phyloP scores from a whole-genome alignment of 768 basidiomycete species.

The Suillus paluster region DNA sequence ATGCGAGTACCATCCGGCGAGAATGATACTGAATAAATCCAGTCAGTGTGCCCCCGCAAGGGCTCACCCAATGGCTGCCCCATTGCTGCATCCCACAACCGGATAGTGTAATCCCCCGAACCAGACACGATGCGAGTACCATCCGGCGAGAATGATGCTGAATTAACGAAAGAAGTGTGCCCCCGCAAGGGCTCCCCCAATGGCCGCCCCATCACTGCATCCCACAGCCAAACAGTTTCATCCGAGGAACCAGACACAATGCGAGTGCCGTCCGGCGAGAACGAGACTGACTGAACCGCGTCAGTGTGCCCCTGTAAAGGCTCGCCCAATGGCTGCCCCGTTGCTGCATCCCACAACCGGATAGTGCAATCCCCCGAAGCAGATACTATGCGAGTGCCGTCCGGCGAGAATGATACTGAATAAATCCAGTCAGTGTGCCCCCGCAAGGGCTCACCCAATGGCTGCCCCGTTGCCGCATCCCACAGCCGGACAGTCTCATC shows the following conservation, averaged over 20 bases:
- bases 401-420: constrained; percentile 29
- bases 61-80: not conserved
- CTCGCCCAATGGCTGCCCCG: not conserved
- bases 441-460: not conserved
- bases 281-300: constrained; percentile 9
- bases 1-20: no score
- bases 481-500: constrained; percentile 2
- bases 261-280: constrained; percentile 18
- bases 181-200: constrained; percentile 12
- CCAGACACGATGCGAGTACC: constrained; percentile 24
- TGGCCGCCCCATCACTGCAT: constrained; percentile 5
- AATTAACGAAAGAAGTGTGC: constrained; percentile 14
- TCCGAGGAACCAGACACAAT: constrained; percentile 15
- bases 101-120: constrained; percentile 16
- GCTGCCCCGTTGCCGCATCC: not conserved
- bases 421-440: constrained; percentile 1
- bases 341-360: constrained; percentile 1
- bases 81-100: constrained; percentile 18
- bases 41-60: not conserved
- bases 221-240: constrained; percentile 11
- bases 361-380: not conserved
- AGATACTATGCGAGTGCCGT: constrained; percentile 4
- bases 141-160: constrained; percentile 23
- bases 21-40: not conserved
- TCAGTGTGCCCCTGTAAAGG: constrained; percentile 10